Conservation (phyloP, 2,329 filamentous ascomycete genomes). For the Metarhizium anisopliae region DNA sequence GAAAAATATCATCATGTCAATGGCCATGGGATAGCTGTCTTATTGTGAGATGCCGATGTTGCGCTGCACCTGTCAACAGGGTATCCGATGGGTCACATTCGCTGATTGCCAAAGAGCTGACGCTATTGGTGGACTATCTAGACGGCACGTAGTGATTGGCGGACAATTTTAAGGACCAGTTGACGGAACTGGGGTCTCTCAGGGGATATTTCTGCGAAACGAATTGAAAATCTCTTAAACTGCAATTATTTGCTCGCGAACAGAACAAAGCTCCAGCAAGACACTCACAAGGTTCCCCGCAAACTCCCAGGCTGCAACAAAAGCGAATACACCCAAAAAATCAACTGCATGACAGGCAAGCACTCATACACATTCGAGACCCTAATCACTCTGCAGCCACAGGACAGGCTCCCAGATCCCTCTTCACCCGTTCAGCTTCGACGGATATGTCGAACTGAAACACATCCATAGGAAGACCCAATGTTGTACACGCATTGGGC, state of each 20-base stretch:
- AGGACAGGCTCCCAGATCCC: conserved; percentile 13
- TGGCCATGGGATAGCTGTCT: not conserved
- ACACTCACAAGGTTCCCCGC: no score
- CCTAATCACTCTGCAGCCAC: not conserved
- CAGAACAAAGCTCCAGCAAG: no score
- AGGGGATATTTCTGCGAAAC: not conserved
- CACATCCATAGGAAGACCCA: conserved; percentile 85
- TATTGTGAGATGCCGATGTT: no score
- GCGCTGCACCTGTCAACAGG: no score
- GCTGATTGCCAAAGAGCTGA: not conserved
- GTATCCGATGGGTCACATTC: no score
- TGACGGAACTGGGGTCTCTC: not conserved
- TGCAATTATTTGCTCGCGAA: no score
- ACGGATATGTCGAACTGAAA: conserved; percentile 82
- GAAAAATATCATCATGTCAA: not conserved
- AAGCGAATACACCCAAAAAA: no score
- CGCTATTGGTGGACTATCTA: conserved; percentile 2
- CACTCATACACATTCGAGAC: not conserved
- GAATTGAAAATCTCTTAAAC: not conserved
- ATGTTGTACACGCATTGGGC: conserved; percentile 82
- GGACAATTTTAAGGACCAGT: not conserved
- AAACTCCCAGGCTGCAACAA: no score
- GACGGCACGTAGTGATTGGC: not conserved
- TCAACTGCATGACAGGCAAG: not conserved
- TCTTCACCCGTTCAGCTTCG: conserved; percentile 13